Percentiles rank a stretch among this genome's conserved stretches.
These are phyloP conservation scores for Terana coerulea DNA, from an alignment of 768 basidiomycete species.

Conservation along the genomic window DNA sequence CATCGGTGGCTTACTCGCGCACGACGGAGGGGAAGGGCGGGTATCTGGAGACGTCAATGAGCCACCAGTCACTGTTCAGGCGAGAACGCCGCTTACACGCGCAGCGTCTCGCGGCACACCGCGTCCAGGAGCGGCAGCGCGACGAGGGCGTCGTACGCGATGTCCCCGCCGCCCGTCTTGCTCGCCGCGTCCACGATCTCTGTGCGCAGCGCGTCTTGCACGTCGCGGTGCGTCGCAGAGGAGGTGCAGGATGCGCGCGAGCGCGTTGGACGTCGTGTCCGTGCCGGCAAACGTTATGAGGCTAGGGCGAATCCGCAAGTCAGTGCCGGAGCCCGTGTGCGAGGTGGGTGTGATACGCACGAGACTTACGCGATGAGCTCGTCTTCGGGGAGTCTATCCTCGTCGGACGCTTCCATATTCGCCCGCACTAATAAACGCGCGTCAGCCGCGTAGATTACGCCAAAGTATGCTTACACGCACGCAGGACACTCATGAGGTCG, in stretches of 20 bases:
- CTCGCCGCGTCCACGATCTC: slow-evolving; percentile 16
- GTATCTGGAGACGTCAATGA: slow-evolving; percentile 24
- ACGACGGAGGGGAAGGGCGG: slow-evolving; percentile 40
- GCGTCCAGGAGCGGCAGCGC: slow-evolving; percentile 61
- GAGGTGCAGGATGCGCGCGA: slow-evolving; percentile 20
- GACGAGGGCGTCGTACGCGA: slow-evolving; percentile 18
- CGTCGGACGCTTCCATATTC: slow-evolving; percentile 3
- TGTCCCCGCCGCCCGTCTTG: slow-evolving; percentile 3
- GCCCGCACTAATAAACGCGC: slow-evolving; percentile 9
- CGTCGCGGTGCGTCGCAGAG: slow-evolving; percentile 19
- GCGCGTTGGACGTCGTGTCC: slow-evolving; percentile 23
- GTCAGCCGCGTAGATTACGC: no score
- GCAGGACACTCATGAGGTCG: slow-evolving; percentile 26
- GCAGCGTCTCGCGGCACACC: slow-evolving; percentile 56
- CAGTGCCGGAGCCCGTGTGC: slow-evolving; percentile 33
- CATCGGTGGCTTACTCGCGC: slow-evolving; percentile 11
- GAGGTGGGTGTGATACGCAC: slow-evolving; percentile 31
- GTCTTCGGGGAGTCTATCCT: slow-evolving; percentile 14
- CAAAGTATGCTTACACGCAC: slow-evolving; percentile 12
- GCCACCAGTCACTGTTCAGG: not conserved
- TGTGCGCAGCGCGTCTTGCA: slow-evolving; percentile 22
- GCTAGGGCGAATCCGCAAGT: slow-evolving; percentile 11
- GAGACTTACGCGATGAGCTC: slow-evolving; percentile 34
- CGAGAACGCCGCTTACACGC: slow-evolving; percentile 28
- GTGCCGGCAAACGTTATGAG: slow-evolving; percentile 23